phyloP scores from a whole-genome alignment of 768 basidiomycete genomes.

The Lactifluus pinguis region DNA sequence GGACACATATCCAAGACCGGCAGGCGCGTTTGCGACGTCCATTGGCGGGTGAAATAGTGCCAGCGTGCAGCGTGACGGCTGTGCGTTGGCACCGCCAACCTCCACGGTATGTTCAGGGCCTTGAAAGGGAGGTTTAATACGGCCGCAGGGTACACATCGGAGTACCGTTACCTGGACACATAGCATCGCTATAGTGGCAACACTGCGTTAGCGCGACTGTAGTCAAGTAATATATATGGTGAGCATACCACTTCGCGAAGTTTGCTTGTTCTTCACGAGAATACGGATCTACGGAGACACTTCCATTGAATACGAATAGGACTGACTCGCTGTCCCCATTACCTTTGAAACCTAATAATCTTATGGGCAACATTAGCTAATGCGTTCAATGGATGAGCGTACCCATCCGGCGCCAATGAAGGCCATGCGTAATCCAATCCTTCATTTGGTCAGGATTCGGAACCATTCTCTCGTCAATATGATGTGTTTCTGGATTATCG shows the following conservation, averaged over 20 bases:
- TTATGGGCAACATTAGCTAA: not conserved
- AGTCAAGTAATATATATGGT: not conserved
- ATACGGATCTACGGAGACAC: slow-evolving; percentile 40
- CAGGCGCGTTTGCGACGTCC: slow-evolving; percentile 23
- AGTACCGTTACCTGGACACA: slow-evolving; percentile 38
- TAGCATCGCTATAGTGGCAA: slow-evolving; percentile 32
- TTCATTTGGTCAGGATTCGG: slow-evolving; percentile 42
- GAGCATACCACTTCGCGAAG: slow-evolving; percentile 44
- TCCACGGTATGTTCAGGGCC: slow-evolving; percentile 41
- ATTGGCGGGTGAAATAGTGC: slow-evolving; percentile 42
- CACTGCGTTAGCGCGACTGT: not conserved
- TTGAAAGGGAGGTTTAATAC: slow-evolving; percentile 18
- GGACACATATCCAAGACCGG: slow-evolving; percentile 40
- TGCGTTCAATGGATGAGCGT: slow-evolving; percentile 16
- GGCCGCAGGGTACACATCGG: too few species aligned
- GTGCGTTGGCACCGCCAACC: slow-evolving; percentile 23
- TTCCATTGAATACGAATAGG: not conserved
- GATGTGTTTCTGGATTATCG: slow-evolving; percentile 36
- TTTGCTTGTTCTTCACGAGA: slow-evolving; percentile 44
- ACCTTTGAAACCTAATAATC: slow-evolving; percentile 44
- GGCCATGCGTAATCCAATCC: slow-evolving; percentile 44
- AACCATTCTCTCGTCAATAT: slow-evolving; percentile 33
- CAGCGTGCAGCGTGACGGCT: slow-evolving; percentile 46
- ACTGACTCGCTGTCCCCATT: not conserved
- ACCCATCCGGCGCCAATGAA: slow-evolving; percentile 55